phyloP scores from a whole-genome alignment of 225 moss, liverwort and hornwort species.

The Marchantia polymorpha region DNA sequence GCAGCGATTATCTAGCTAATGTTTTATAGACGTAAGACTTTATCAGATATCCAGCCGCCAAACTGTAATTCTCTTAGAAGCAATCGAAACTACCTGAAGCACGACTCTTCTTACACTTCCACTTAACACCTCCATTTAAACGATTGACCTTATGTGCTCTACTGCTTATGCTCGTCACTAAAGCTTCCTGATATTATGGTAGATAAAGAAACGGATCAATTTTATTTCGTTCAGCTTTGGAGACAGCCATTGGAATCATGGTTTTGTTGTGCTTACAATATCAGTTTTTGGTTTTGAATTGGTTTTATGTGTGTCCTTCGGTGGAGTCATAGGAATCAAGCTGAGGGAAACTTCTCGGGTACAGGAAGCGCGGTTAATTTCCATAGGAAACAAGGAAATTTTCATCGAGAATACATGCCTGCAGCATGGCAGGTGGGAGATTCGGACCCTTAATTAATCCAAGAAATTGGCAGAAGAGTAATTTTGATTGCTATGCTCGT shows the following conservation, averaged over 20 bases:
- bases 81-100: background rate
- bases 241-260: background rate
- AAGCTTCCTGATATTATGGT: background rate
- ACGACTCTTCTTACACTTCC: background rate
- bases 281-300: background rate
- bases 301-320: background rate
- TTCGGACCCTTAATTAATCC: background rate
- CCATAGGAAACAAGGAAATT: background rate
- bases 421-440: slow-evolving; percentile 46
- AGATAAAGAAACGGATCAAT: background rate
- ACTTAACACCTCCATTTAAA: background rate
- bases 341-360: slow-evolving; percentile 1
- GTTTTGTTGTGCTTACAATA: background rate
- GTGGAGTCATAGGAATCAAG: slow-evolving; percentile 26
- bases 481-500: too few species aligned
- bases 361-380: slow-evolving; percentile 1
- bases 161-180: background rate
- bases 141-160: background rate
- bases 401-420: slow-evolving; percentile 46
- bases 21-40: too few species aligned
- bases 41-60: background rate
- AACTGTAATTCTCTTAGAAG: background rate
- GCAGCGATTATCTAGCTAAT: too few species aligned
- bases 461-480: too few species aligned
- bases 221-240: background rate